Evolutionary conservation across 768 basidiomycete genomes (phyloP).

Genomic region (Boletus rubropictus): DNA sequence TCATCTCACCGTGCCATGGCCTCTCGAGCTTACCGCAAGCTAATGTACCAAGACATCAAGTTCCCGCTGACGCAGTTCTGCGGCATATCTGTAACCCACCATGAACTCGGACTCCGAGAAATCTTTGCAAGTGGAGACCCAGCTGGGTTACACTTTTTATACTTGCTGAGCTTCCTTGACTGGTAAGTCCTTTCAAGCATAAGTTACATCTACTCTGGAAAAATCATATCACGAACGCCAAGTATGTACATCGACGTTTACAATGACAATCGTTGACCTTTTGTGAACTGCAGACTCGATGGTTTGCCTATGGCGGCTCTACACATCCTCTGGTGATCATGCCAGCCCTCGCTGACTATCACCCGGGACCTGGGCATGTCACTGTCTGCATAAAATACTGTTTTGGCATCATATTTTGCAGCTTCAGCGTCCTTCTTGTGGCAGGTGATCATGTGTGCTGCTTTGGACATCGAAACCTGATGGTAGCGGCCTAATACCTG

Average conservation of each 20-base stretch:
- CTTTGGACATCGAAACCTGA: not conserved
- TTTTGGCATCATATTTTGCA: conserved; percentile 55
- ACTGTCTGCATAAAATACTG: conserved; percentile 49
- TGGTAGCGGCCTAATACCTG: no score
- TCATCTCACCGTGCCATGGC: no score
- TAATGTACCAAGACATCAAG: not conserved
- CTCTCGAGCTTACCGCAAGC: no score
- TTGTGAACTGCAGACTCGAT: conserved; percentile 37
- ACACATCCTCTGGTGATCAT: not conserved
- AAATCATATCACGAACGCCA: conserved; percentile 39
- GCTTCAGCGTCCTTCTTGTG: conserved; percentile 50
- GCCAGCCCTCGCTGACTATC: not conserved
- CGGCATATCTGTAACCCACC: not conserved
- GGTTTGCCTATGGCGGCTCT: conserved; percentile 42
- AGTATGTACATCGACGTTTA: conserved; percentile 16
- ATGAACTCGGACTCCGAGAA: conserved; percentile 9
- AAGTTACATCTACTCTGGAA: conserved; percentile 14
- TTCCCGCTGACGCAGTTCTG: not conserved
- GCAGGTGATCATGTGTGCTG: conserved; percentile 22
- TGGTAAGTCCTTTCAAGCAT: conserved; percentile 20
- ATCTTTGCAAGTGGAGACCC: conserved; percentile 5
- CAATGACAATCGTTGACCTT: not conserved
- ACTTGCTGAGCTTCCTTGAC: conserved; percentile 39
- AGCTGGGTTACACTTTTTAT: conserved; percentile 16
- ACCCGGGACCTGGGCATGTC: conserved; percentile 47